phyloP scores from a whole-genome alignment of 139 green algal species.

The Asterochloris erici region DNA sequence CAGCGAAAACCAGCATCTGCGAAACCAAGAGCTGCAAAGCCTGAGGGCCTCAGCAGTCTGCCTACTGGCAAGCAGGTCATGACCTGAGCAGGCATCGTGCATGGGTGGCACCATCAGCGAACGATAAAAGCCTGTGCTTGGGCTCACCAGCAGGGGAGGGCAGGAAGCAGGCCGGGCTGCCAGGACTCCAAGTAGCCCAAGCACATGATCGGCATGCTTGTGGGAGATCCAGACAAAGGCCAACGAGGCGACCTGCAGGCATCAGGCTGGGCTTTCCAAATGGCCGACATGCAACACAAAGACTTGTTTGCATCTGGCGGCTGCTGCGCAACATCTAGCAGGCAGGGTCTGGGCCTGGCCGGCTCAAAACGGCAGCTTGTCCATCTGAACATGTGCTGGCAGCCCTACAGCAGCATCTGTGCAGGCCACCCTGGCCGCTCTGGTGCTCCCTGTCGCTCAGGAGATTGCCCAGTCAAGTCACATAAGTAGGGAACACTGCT shows the following conservation, averaged over 20 bases:
- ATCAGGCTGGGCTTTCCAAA: background rate
- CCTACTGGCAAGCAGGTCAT: background rate
- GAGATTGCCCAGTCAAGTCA: no score
- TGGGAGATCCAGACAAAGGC: constrained; percentile 77
- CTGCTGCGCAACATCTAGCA: no score
- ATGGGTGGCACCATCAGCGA: background rate
- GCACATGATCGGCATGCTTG: constrained; percentile 77
- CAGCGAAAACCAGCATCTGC: no score
- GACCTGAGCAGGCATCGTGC: background rate
- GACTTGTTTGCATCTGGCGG: no score
- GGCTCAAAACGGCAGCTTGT: no score
- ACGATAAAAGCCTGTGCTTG: background rate
- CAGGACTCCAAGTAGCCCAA: constrained; percentile 60
- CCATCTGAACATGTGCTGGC: no score
- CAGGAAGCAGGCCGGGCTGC: constrained; percentile 21
- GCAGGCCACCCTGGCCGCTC: no score
- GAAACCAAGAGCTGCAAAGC: background rate
- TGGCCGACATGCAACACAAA: background rate
- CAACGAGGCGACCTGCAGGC: constrained; percentile 43
- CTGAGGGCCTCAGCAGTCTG: background rate
- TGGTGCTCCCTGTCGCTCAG: no score
- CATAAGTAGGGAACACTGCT: no score
- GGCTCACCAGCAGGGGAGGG: constrained; percentile 48
- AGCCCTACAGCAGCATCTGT: no score
- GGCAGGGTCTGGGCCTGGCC: no score